A percentile compares a stretch with the other conserved stretches of the same genome.
These are phyloP conservation scores for Sarcocystis neurona DNA, from an alignment of 169 alveolate species.

Conservation along the genomic window DNA sequence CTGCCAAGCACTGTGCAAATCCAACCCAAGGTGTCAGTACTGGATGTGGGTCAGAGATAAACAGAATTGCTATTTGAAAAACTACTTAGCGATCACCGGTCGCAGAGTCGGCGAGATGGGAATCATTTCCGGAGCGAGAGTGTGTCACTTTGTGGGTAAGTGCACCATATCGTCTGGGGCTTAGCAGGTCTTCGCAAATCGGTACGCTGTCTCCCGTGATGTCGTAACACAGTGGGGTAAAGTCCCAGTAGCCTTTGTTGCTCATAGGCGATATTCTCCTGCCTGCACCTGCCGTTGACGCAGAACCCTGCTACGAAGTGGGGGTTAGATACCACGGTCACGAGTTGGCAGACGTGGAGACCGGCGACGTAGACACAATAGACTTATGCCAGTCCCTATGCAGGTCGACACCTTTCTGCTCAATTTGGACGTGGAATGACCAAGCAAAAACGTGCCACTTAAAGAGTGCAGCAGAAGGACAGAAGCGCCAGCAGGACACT, in stretches of 20 bases:
- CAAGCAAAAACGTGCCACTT: background rate
- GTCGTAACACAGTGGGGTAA: too few species aligned
- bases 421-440: background rate
- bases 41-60: conserved; percentile 28
- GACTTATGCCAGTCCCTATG: background rate
- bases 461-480: too few species aligned
- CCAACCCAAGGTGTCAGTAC: background rate
- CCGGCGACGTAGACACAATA: background rate
- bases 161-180: too few species aligned
- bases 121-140: conserved; percentile 22
- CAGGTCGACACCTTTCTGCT: background rate
- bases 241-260: too few species aligned
- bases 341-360: background rate
- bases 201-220: too few species aligned
- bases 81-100: background rate
- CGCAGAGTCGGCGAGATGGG: background rate
- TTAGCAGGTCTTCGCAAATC: too few species aligned
- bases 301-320: conserved; percentile 13
- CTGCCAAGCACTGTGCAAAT: background rate
- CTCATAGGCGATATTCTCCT: too few species aligned
- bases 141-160: background rate
- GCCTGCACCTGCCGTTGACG: too few species aligned
- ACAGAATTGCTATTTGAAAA: conserved; percentile 5
- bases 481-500: too few species aligned
- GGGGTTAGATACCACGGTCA: background rate